Base-by-base conservation (phyloP, 2,329 filamentous ascomycete species). In the Hymenoscyphus repandus region DNA sequence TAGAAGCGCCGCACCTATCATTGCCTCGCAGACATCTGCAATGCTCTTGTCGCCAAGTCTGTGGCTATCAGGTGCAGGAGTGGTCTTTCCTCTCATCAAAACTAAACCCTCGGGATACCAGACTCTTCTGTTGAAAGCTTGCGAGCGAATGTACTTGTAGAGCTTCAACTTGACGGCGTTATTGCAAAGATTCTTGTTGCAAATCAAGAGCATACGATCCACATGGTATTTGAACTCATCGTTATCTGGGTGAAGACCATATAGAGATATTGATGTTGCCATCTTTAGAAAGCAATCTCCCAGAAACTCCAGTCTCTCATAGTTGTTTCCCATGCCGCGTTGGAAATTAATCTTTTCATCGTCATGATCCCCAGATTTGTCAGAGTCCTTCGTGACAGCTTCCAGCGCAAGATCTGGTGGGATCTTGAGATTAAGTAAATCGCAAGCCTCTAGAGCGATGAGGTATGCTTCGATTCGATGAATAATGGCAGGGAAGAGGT, bases 251-350 rank as follows among this genome's bases (percentile, higher is more conserved):
- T 87, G 82, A 27, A 83, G 77, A 1, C 86, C 85, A 64, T 87
- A 97, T 0, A 95, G 74, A 0, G 90, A 84, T 47, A 99, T 90
- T 0, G 91, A 92, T 0, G 92, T 96, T 10, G 88, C 89, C 84
- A 96, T 92, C 69, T 99, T 99, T 52, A 99, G 75, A 62, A 96
- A 96, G 32, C 86, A 88, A 66, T 99, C 93, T 0, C 93, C 93
- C 2, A 97, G 76, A 53, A 96, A 95, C 63, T 99, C 93, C 0
- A 97, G 76, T 11, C 93, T 81, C 67, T 99, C 93, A 62, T 99
- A 99, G 60, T 97, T 97, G 36, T 85, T 85, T 1, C 90, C 90
- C 90, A 96, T 96, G 2, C 90, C 91, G 43, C 79, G 74, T 60
- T 90, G 87, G 42, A 91, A 83, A 58, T 90, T 88, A 47, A 89